A percentile compares a stretch with the other conserved stretches of the same genome.
These are phyloP conservation scores for Neofusicoccum sp. DNA, from an alignment of 2,329 filamentous ascomycete species.

Conservation along the genomic window DNA sequence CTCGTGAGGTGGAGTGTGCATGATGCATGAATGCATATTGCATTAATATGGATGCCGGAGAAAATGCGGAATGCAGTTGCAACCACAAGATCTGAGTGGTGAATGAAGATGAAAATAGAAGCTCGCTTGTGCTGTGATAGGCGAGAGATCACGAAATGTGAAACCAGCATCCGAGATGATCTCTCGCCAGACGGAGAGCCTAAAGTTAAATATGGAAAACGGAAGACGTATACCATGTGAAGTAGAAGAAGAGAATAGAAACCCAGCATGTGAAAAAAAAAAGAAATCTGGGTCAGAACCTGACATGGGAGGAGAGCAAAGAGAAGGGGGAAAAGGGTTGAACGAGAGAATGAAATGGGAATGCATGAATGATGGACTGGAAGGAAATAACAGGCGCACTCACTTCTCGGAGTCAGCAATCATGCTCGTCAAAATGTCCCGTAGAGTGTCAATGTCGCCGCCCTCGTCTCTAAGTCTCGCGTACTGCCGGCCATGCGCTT, in stretches of 20 bases:
- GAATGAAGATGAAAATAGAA: constrained; percentile 12
- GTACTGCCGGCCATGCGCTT: constrained; percentile 1
- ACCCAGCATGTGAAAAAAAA: neutral
- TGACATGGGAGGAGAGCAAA: neutral
- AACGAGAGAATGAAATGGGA: neutral
- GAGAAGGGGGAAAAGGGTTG: neutral
- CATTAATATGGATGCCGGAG: neutral
- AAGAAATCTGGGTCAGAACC: neutral
- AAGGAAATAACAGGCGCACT: neutral
- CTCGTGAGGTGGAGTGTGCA: neutral
- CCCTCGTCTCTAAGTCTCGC: constrained; percentile 6
- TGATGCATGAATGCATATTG: neutral
- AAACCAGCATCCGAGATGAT: constrained; percentile 16
- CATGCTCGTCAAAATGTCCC: neutral
- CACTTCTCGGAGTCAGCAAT: constrained; percentile 7
- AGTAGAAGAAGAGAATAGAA: neutral
- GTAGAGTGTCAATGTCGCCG: neutral
- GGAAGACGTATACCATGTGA: neutral
- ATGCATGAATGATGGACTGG: neutral
- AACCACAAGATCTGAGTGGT: neutral
- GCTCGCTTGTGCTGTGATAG: neutral
- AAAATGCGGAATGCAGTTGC: neutral
- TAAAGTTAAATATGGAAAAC: constrained; percentile 8
- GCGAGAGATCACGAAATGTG: constrained; percentile 3
- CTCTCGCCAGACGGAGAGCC: constrained; percentile 7